A percentile compares a stretch with the other conserved stretches of the same genome.
Conservation (phyloP, 176 grass and related monocot species). For the Eragrostis curvula region DNA sequence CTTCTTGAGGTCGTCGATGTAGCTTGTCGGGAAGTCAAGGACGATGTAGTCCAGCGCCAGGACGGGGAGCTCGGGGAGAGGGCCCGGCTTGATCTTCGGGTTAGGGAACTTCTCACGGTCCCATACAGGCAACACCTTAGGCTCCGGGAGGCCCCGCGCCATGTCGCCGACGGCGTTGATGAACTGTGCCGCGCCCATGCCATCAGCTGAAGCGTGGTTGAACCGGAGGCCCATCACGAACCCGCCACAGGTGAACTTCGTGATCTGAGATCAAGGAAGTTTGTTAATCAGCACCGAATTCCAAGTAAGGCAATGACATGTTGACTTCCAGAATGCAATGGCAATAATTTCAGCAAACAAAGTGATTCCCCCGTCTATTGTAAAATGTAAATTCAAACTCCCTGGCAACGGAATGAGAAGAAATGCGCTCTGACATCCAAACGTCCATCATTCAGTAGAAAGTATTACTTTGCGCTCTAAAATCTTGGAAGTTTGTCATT, state of each 20-base stretch:
- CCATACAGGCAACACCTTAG: slow-evolving; percentile 57
- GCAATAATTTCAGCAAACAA: neutral
- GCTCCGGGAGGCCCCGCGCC: slow-evolving; percentile 57
- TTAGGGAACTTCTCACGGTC: slow-evolving; percentile 63
- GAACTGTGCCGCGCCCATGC: slow-evolving; percentile 64
- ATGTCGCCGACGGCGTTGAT: slow-evolving; percentile 65
- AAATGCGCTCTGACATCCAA: neutral
- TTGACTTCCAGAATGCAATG: neutral
- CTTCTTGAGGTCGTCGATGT: slow-evolving; percentile 58
- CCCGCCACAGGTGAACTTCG: slow-evolving; percentile 69
- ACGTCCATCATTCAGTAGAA: neutral
- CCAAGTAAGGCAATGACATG: neutral
- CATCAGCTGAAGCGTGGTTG: slow-evolving; percentile 69
- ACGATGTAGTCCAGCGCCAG: slow-evolving; percentile 51
- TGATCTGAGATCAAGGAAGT: slow-evolving; percentile 45
- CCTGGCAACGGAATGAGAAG: too few relatives aligned
- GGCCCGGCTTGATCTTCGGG: slow-evolving; percentile 51
- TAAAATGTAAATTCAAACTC: neutral
- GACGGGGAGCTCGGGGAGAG: slow-evolving; percentile 52
- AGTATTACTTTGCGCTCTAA: neutral
- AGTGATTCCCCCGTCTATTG: neutral
- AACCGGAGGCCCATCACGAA: slow-evolving; percentile 69
- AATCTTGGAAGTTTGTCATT: neutral
- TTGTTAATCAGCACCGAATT: neutral
- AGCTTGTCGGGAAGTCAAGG: slow-evolving; percentile 51